These are phyloP conservation scores for Dactylellina cionopaga DNA, from an alignment of 2,329 filamentous ascomycete species.

Conservation along the genomic window DNA sequence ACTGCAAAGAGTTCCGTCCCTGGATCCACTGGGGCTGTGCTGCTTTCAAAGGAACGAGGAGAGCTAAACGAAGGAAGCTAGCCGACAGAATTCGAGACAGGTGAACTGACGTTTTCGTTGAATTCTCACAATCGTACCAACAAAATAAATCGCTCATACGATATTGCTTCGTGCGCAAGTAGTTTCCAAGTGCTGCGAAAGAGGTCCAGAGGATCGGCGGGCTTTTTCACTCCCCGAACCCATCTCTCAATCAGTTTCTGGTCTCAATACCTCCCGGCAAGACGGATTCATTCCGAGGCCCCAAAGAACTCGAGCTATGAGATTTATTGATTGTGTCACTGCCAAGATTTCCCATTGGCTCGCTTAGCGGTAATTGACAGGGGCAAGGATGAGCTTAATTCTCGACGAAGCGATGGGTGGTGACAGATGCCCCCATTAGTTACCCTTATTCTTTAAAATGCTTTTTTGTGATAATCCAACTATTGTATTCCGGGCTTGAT, in stretches of 20 bases:
- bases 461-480: no score
- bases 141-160: constrained; percentile 43
- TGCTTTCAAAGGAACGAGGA: background rate
- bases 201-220: no score
- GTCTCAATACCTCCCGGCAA: no score
- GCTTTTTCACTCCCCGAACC: no score
- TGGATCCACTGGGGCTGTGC: constrained; percentile 51
- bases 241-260: no score
- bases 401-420: background rate
- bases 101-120: no score
- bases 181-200: background rate
- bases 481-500: no score
- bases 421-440: no score
- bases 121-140: background rate
- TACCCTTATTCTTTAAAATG: no score
- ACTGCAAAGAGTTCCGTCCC: constrained; percentile 17
- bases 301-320: no score
- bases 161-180: background rate
- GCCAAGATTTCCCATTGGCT: constrained; percentile 24
- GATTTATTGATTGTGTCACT: background rate
- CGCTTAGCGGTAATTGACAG: constrained; percentile 14
- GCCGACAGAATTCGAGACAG: background rate
- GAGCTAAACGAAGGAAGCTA: constrained; percentile 14
- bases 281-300: no score
- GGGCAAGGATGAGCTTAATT: constrained; percentile 22